phyloP scores from a whole-genome alignment of 2,329 filamentous ascomycete genomes.

The Aspergillus sp. region DNA sequence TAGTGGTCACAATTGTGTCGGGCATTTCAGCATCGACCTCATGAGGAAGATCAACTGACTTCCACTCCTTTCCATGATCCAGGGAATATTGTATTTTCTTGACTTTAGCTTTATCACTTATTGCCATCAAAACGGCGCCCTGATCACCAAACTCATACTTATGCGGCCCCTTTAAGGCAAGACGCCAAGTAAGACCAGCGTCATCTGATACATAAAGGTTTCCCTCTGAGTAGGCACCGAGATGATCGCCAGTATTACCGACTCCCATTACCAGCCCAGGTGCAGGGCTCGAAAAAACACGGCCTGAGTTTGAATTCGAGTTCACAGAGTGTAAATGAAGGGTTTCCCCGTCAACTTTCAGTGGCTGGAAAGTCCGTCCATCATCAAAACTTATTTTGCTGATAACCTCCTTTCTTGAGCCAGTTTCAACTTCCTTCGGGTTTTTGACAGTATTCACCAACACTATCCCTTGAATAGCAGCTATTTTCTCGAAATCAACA shows the following conservation, averaged over 20 bases:
- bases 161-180: conserved; percentile 73
- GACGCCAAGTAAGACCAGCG: conserved; percentile 80
- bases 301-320: conserved; percentile 74
- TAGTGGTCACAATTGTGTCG: conserved; percentile 77
- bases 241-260: conserved; percentile 78
- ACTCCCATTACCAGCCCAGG: conserved; percentile 92
- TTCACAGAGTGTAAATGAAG: conserved; percentile 94
- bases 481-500: conserved; percentile 94
- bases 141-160: conserved; percentile 97
- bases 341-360: conserved; percentile 66
- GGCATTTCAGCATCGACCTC: conserved; percentile 68
- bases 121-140: conserved; percentile 81
- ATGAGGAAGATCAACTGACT: conserved; percentile 65
- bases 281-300: conserved; percentile 89
- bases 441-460: conserved; percentile 89
- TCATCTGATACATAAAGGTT: conserved; percentile 88
- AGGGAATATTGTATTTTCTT: conserved; percentile 72
- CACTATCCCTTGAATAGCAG: conserved; percentile 87
- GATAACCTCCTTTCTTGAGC: conserved; percentile 61
- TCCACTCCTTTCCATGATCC: conserved; percentile 86
- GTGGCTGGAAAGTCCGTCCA: conserved; percentile 75
- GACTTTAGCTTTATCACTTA: conserved; percentile 66
- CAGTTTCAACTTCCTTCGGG: conserved; percentile 67
- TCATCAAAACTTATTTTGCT: conserved; percentile 94
- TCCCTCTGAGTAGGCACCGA: conserved; percentile 70